These are phyloP conservation scores for Phaeosphaeriaceae sp. DNA, from an alignment of 2,329 filamentous ascomycete genomes.

Conservation along the genomic window DNA sequence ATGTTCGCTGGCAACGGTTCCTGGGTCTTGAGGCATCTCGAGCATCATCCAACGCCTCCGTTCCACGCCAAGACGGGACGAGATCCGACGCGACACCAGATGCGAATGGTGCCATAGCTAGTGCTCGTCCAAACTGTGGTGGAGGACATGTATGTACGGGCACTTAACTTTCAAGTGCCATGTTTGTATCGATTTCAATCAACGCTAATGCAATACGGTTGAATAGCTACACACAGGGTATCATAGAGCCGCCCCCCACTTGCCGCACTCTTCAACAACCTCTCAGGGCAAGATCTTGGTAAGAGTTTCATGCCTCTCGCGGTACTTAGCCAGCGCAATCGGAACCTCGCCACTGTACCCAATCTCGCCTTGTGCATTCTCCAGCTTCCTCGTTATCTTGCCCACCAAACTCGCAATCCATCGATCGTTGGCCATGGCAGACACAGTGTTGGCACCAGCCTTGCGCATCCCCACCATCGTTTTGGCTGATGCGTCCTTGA, in stretches of 20 bases:
- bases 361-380: conserved; percentile 58
- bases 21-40: neutral
- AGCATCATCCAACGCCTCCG: conserved; percentile 4
- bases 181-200: neutral
- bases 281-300: conserved; percentile 45
- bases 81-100: conserved; percentile 1
- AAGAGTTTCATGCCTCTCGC: conserved; percentile 40
- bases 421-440: conserved; percentile 59
- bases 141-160: neutral
- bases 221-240: conserved; percentile 11
- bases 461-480: conserved; percentile 58
- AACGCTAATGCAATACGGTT: neutral
- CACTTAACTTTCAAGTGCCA: neutral
- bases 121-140: neutral
- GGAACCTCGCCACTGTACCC: conserved; percentile 60
- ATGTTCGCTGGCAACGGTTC: neutral
- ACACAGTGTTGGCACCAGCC: conserved; percentile 50
- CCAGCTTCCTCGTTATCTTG: conserved; percentile 57
- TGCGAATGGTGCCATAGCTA: neutral
- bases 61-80: conserved; percentile 10
- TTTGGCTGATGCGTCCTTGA: conserved; percentile 42
- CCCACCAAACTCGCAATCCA: conserved; percentile 64
- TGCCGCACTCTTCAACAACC: neutral
- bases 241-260: conserved; percentile 5
- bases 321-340: conserved; percentile 50